phyloP scores from a whole-genome alignment of 352 stramenopile species.

The Phytophthora brassicae region DNA sequence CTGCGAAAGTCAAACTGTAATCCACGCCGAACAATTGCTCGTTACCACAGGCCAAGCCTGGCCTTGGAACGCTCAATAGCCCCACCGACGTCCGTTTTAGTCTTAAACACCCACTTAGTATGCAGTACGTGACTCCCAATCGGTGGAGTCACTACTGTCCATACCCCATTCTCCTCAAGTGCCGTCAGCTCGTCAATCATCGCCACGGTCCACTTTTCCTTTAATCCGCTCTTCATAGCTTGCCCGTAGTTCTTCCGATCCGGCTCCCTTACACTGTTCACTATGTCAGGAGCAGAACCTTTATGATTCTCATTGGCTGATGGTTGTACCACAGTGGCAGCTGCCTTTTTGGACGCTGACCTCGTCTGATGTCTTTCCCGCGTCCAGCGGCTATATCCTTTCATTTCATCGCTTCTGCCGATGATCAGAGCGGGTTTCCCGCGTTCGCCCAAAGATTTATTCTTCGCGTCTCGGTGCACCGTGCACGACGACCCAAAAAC shows the following conservation, averaged over 20 bases:
- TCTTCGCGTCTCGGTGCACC: not conserved
- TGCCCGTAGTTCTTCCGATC: not conserved
- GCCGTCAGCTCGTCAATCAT: not conserved
- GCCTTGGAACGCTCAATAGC: not conserved
- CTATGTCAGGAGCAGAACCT: no score
- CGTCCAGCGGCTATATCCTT: no score
- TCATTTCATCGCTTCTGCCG: no score
- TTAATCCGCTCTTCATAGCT: not conserved
- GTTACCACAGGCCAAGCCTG: not conserved
- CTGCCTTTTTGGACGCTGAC: no score
- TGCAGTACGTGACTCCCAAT: not conserved
- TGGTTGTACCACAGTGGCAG: no score
- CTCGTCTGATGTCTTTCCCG: no score
- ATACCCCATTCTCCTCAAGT: not conserved
- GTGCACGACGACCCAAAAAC: conserved; percentile 18
- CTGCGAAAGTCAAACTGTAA: not conserved
- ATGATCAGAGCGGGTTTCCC: no score
- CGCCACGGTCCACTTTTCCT: not conserved
- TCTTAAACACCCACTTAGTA: not conserved
- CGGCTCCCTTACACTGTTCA: conserved; percentile 3
- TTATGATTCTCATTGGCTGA: no score
- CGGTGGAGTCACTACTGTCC: not conserved
- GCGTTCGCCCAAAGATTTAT: no score
- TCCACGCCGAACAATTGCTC: not conserved
- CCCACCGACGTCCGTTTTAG: not conserved